Percentiles rank a stretch among this genome's conserved stretches.
These are phyloP conservation scores for Verticillium dahliae DNA, from an alignment of 2,329 filamentous ascomycete species.

Conservation along the genomic window DNA sequence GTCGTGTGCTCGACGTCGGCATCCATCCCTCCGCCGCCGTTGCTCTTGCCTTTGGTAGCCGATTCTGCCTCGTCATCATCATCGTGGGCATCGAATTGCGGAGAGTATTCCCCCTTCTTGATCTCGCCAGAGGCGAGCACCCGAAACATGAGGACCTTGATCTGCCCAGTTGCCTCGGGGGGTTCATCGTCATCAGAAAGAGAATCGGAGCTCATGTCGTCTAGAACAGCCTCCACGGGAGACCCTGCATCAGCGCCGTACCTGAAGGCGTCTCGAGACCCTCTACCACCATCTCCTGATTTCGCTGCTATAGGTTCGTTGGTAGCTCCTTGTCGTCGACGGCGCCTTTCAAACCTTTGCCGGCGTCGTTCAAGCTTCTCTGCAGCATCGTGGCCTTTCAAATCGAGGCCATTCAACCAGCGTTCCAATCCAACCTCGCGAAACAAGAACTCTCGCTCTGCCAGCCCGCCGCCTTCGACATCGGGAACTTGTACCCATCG, in stretches of 20 bases:
- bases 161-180: constrained; percentile 91
- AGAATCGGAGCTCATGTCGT: constrained; percentile 71
- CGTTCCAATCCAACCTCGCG: constrained; percentile 92
- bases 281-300: constrained; percentile 21
- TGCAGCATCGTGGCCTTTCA: constrained; percentile 87
- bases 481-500: constrained; percentile 94
- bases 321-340: constrained; percentile 53
- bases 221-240: constrained; percentile 61
- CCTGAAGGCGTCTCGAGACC: constrained; percentile 55
- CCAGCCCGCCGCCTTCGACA: constrained; percentile 84
- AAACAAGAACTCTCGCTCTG: constrained; percentile 94
- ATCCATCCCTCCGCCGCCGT: constrained; percentile 53
- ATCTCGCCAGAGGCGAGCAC: constrained; percentile 95
- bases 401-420: constrained; percentile 92
- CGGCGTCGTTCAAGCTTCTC: constrained; percentile 85
- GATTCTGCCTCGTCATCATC: constrained; percentile 69
- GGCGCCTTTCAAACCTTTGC: constrained; percentile 67
- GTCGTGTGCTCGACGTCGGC: constrained; percentile 93
- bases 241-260: constrained; percentile 74
- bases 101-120: constrained; percentile 95
- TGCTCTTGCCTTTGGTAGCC: constrained; percentile 27
- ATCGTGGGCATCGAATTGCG: constrained; percentile 94
- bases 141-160: constrained; percentile 94
- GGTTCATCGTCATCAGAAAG: constrained; percentile 74
- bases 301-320: constrained; percentile 8